Evolutionary conservation across 2,329 filamentous ascomycete genomes (phyloP).

Genomic region (Cladosporium sp.): DNA sequence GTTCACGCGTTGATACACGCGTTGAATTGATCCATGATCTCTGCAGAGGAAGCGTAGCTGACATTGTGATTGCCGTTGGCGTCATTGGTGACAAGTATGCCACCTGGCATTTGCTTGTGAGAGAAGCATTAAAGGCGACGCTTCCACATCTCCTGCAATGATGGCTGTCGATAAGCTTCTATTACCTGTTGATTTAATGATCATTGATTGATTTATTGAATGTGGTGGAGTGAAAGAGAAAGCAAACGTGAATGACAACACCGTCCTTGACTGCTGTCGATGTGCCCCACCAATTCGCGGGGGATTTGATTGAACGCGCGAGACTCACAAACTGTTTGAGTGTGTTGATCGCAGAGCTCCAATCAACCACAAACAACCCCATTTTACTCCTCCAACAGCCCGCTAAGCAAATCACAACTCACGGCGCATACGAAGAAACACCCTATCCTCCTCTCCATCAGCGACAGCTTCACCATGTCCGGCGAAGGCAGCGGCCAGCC

Average conservation of each 20-base stretch:
- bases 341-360: neutral
- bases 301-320: neutral
- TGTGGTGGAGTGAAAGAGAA: neutral
- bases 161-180: neutral
- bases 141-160: neutral
- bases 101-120: neutral
- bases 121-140: neutral
- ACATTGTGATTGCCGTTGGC: neutral
- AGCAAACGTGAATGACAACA: neutral
- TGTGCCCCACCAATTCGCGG: conserved; percentile 5
- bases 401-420: no score
- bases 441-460: neutral
- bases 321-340: neutral
- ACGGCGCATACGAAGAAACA: neutral
- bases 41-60: neutral
- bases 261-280: neutral
- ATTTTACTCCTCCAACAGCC: neutral
- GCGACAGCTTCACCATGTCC: neutral
- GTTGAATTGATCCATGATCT: no score
- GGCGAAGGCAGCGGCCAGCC: conserved; percentile 9
- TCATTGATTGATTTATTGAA: neutral
- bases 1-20: no score
- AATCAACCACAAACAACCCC: neutral
- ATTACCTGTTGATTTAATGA: neutral
- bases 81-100: neutral